A percentile compares a stretch with the other conserved stretches of the same genome.
phyloP scores from a whole-genome alignment of 306 rosid species.

The Dalbergia oliveri region DNA sequence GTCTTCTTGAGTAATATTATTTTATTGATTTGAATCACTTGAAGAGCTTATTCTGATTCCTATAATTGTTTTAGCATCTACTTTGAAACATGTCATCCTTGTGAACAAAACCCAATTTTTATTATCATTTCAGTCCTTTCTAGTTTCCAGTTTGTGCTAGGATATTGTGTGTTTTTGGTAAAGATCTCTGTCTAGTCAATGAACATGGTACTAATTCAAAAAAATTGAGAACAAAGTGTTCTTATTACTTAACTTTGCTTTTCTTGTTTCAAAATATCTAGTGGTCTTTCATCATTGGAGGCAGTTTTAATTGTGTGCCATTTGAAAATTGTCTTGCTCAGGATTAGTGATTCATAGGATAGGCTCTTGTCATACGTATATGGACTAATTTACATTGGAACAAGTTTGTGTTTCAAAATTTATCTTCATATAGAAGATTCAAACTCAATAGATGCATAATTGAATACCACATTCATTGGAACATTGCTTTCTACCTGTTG shows the following conservation, averaged over 20 bases:
- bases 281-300: too few relatives aligned
- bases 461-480: not conserved
- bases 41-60: not conserved
- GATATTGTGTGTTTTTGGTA: not conserved
- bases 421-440: too few relatives aligned
- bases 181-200: not conserved
- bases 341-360: not conserved
- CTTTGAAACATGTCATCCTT: not conserved
- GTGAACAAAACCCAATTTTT: too few relatives aligned
- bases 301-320: not conserved
- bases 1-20: not conserved
- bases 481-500: conserved; percentile 1
- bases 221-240: too few relatives aligned
- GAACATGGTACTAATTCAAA: too few relatives aligned
- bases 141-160: not conserved
- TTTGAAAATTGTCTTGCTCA: not conserved
- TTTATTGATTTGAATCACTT: too few relatives aligned
- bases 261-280: too few relatives aligned
- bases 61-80: not conserved
- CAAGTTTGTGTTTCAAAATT: too few relatives aligned
- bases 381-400: too few relatives aligned
- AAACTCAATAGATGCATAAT: too few relatives aligned
- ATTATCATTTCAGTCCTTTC: conserved; percentile 10
- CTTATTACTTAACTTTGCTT: too few relatives aligned
- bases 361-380: too few relatives aligned